These are phyloP conservation scores for Sporothrix protearum DNA, from an alignment of 2,329 filamentous ascomycete species.

Conservation along the genomic window DNA sequence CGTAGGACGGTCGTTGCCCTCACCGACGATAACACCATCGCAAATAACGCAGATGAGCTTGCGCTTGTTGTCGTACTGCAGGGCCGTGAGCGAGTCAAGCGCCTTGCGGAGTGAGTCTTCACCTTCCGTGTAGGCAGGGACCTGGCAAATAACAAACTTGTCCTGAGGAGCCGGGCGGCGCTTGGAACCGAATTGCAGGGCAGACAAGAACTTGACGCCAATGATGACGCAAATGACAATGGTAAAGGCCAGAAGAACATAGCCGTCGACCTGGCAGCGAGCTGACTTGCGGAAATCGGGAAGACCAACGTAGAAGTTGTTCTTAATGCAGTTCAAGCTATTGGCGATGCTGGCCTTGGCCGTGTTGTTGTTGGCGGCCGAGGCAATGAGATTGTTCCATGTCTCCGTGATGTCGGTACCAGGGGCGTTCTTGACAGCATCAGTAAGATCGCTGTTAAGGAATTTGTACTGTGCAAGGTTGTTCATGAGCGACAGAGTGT, in stretches of 20 bases:
- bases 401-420: constrained; percentile 72
- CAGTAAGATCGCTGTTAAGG: constrained; percentile 63
- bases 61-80: constrained; percentile 97
- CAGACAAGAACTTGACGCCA: constrained; percentile 82
- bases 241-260: constrained; percentile 83
- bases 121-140: constrained; percentile 95
- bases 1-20: constrained; percentile 92
- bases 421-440: constrained; percentile 68
- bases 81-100: constrained; percentile 86
- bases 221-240: constrained; percentile 78
- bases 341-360: constrained; percentile 52
- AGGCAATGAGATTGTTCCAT: constrained; percentile 55
- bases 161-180: constrained; percentile 85
- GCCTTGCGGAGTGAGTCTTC: constrained; percentile 93
- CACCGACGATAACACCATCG: constrained; percentile 94
- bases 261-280: constrained; percentile 84
- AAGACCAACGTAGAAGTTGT: constrained; percentile 77
- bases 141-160: constrained; percentile 98
- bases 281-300: constrained; percentile 77
- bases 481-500: constrained; percentile 62
- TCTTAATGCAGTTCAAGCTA: constrained; percentile 75
- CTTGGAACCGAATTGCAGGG: constrained; percentile 90
- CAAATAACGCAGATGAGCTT: constrained; percentile 96
- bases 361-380: constrained; percentile 54
- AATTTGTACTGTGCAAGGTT: constrained; percentile 62